These are phyloP conservation scores for Penicillium crustosum DNA, from an alignment of 2,329 filamentous ascomycete species.

Conservation along the genomic window DNA sequence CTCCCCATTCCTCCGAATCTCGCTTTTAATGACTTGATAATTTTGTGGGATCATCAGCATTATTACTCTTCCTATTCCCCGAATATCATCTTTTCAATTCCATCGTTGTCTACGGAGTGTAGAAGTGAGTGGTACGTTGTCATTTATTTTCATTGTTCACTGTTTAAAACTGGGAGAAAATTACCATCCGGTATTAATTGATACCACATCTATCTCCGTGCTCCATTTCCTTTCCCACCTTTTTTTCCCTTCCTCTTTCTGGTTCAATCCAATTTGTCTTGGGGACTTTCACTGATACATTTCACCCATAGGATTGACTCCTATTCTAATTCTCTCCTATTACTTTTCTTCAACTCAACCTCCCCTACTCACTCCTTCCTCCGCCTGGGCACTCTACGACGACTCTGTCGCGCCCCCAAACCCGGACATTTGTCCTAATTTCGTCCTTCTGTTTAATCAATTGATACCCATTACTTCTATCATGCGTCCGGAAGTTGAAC, in stretches of 20 bases:
- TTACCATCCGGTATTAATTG: constrained; percentile 19
- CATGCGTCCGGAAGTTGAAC: constrained; percentile 98
- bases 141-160: not conserved
- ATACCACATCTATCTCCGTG: constrained; percentile 18
- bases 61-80: not conserved
- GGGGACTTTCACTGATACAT: constrained; percentile 13
- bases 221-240: constrained; percentile 25
- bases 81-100: not conserved
- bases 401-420: constrained; percentile 17
- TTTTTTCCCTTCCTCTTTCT: constrained; percentile 20
- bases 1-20: constrained; percentile 8
- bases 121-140: not conserved
- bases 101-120: not conserved
- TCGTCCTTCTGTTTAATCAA: constrained; percentile 17
- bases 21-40: not conserved
- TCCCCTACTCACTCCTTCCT: constrained; percentile 8
- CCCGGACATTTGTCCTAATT: constrained; percentile 21
- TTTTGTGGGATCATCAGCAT: not conserved
- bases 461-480: constrained; percentile 41
- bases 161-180: constrained; percentile 9
- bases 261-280: constrained; percentile 6
- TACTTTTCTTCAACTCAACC: constrained; percentile 12
- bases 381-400: constrained; percentile 16
- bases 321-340: constrained; percentile 14
- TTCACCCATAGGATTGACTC: constrained; percentile 20